These are phyloP conservation scores for Calonectria pseudoturangicola DNA, from an alignment of 2,329 filamentous ascomycete genomes.

Conservation along the genomic window DNA sequence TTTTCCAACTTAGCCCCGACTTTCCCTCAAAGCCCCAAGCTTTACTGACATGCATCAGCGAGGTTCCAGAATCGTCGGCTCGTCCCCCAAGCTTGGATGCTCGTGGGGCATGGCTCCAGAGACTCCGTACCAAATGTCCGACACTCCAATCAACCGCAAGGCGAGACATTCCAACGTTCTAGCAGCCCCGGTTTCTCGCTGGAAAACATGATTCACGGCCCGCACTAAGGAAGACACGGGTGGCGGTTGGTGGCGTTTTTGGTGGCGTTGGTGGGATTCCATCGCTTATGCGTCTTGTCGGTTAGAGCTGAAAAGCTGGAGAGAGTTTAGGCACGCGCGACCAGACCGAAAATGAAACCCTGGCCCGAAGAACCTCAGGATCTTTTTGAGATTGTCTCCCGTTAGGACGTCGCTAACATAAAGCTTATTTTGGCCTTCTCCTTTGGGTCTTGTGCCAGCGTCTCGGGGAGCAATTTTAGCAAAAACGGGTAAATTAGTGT, in stretches of 20 bases:
- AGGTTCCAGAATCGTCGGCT: constrained; percentile 6
- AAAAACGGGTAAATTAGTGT: background rate
- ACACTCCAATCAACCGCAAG: background rate
- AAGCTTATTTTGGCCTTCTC: constrained; percentile 18
- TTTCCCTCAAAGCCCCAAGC: background rate
- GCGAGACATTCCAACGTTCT: background rate
- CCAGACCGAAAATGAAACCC: background rate
- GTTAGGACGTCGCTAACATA: background rate
- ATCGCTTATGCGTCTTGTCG: constrained; percentile 27
- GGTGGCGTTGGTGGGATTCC: background rate
- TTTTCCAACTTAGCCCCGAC: background rate
- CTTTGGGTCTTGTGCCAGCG: background rate
- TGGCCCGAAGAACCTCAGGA: background rate
- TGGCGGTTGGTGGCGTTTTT: constrained; percentile 8
- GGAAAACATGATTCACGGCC: background rate
- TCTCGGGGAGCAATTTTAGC: background rate
- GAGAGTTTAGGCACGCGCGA: background rate
- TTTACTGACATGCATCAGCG: background rate
- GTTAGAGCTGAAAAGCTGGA: background rate
- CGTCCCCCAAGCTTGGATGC: background rate
- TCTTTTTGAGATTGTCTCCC: background rate
- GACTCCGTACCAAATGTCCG: background rate
- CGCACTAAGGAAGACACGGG: background rate
- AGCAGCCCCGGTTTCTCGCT: background rate
- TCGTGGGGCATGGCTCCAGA: background rate